Evolutionary conservation across 2,329 filamentous ascomycete genomes (phyloP), one percentile per base, ranked within the genome.

Genomic region (Ophiostoma triangulosporum): DNA sequence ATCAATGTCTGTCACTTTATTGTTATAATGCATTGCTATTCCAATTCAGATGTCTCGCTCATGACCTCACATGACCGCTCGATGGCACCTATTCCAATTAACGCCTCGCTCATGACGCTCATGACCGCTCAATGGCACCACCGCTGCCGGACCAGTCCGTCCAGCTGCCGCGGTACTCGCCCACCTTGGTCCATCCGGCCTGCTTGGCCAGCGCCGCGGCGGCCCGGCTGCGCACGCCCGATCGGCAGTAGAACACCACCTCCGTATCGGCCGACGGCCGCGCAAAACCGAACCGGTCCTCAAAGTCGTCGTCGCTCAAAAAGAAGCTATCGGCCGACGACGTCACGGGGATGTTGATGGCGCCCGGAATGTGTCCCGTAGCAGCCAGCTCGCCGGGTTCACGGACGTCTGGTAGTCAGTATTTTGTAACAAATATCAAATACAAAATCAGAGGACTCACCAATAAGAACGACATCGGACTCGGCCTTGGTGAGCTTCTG

Each of bases 201-300:
- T 86, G 77, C 61, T 74, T 73, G 29, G 93, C 93, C 66, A 96
- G 68, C 59, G 77, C 75, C 6, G 89, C 89, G 6, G 90, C 90
- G 0, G 86, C 79, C 46, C 75, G 73, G 61, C 87, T 88, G 64
- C 93, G 75, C 58, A 97, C 87, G 2, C 93, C 93, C 0, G 90
- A 83, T 71, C 88, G 94, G 70, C 93, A 98, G 68, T 95, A 97
- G 63, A 97, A 93, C 4, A 97, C 75, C 14, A 95, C 66, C 59
- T 78, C 73, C 31, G 68, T 65, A 45, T 78, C 73, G 56, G 71
- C 71, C 2, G 62, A 62, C 0, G 75, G 90, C 57, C 87, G 85
- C 56, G 75, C 70, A 63, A 86, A 95, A 4, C 88, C 90, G 67
- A 88, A 90, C 15, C 83, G 72, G 56, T 88, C 86, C 64, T 86